Percentiles rank a stretch among this genome's conserved stretches.
phyloP scores from a whole-genome alignment of 2,329 filamentous ascomycete genomes.

The Sarocladium strictum region DNA sequence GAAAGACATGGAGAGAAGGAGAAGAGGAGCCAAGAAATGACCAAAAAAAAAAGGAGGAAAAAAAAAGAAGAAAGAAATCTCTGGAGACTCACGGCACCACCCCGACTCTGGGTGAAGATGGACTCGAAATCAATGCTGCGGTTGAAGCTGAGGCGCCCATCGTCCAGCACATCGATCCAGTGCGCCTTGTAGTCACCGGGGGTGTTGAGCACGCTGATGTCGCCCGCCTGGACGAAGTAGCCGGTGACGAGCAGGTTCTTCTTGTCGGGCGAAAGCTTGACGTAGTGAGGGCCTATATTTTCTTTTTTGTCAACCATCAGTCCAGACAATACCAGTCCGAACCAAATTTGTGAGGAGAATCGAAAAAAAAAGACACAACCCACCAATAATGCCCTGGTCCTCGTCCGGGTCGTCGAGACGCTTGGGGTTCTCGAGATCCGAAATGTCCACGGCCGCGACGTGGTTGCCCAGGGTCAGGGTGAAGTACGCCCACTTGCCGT shows the following conservation, averaged over 20 bases:
- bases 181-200: slow-evolving; percentile 56
- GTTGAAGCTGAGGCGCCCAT: slow-evolving; percentile 54
- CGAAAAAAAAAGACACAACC: neutral
- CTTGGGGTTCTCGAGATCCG: slow-evolving; percentile 52
- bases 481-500: slow-evolving; percentile 53
- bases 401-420: slow-evolving; percentile 55
- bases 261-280: slow-evolving; percentile 59
- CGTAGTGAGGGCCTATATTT: slow-evolving; percentile 51
- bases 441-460: slow-evolving; percentile 53
- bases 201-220: slow-evolving; percentile 55
- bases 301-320: too few species aligned
- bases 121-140: slow-evolving; percentile 50
- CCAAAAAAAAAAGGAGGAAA: neutral
- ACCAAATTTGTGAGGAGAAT: neutral
- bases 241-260: slow-evolving; percentile 60
- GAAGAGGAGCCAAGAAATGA: too few species aligned
- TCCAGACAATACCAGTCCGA: neutral
- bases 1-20: neutral
- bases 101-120: slow-evolving; percentile 41
- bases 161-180: slow-evolving; percentile 51
- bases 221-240: slow-evolving; percentile 59
- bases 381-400: slow-evolving; percentile 48
- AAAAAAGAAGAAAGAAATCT: too few species aligned
- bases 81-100: slow-evolving; percentile 35
- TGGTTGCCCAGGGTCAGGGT: slow-evolving; percentile 57